phyloP scores from a whole-genome alignment of 768 basidiomycete genomes.

The Phallus indusiatus region DNA sequence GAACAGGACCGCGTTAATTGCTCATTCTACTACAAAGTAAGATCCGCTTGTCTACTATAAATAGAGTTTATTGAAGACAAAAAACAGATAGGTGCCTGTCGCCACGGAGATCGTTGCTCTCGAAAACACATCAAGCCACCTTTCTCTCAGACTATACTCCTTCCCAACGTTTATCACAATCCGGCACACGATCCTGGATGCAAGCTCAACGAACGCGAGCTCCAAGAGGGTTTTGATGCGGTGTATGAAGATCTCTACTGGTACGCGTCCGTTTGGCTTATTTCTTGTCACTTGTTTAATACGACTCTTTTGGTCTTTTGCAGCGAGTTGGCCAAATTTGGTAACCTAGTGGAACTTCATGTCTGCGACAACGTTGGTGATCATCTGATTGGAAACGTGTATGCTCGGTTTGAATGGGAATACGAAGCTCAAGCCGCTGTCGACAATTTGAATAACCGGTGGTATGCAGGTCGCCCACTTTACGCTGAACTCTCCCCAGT shows the following conservation, averaged over 20 bases:
- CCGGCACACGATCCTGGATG: constrained; percentile 89
- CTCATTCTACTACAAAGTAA: constrained; percentile 95
- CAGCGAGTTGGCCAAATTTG: constrained; percentile 84
- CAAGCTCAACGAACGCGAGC: constrained; percentile 77
- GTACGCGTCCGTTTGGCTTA: constrained; percentile 16
- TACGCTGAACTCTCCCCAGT: constrained; percentile 98
- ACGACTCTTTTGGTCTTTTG: no score
- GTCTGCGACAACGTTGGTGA: constrained; percentile 99
- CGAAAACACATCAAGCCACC: constrained; percentile 97
- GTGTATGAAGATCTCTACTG: constrained; percentile 95
- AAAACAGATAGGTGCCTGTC: constrained; percentile 87
- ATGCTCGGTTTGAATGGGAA: constrained; percentile 98
- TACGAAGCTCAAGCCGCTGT: constrained; percentile 93
- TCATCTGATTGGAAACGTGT: constrained; percentile 95
- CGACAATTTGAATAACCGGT: constrained; percentile 87
- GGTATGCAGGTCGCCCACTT: constrained; percentile 95
- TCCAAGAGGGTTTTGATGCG: constrained; percentile 87
- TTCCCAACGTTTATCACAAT: constrained; percentile 98
- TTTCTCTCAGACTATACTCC: constrained; percentile 92
- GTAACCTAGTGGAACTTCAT: constrained; percentile 91
- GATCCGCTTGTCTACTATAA: constrained; percentile 16
- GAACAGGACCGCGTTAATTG: constrained; percentile 96
- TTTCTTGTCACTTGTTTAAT: no score
- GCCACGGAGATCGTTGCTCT: constrained; percentile 97
- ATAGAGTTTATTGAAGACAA: constrained; percentile 9